A percentile compares a stretch with the other conserved stretches of the same genome.
Conservation (phyloP, 495 filamentous ascomycete genomes). For the Aspergillus affinis region DNA sequence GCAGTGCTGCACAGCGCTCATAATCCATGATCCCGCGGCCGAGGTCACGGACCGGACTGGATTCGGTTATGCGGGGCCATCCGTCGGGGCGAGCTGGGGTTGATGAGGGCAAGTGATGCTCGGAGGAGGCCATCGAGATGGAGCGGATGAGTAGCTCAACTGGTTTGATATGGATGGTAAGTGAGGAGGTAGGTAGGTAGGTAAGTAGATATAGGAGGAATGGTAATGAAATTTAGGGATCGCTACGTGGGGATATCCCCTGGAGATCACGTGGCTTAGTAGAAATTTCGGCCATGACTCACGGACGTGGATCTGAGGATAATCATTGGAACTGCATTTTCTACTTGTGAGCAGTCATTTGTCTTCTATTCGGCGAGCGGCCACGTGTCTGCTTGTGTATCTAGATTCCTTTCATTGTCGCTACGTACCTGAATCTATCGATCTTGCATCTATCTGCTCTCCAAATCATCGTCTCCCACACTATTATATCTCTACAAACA, state of each 20-base stretch:
- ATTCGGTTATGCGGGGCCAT: conserved; percentile 15
- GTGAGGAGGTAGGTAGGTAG: neutral
- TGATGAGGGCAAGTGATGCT: conserved; percentile 11
- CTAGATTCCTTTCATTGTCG: too few relatives aligned
- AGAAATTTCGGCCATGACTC: neutral
- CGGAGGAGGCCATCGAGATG: conserved; percentile 9
- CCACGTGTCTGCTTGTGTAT: neutral
- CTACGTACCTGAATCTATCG: too few relatives aligned
- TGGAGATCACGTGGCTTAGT: conserved; percentile 2
- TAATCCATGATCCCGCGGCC: conserved; percentile 16
- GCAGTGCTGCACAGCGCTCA: conserved; percentile 19
- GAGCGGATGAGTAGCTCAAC: conserved; percentile 8
- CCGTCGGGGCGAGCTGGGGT: conserved; percentile 9
- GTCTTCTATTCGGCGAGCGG: neutral
- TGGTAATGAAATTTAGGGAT: conserved; percentile 7
- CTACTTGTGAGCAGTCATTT: neutral
- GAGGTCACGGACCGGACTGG: conserved; percentile 14
- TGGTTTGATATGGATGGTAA: conserved; percentile 2
- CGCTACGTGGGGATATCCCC: conserved; percentile 5
- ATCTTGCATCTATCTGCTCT: too few relatives aligned
- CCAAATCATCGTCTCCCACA: too few relatives aligned
- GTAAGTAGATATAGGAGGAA: neutral
- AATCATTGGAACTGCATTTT: too few relatives aligned
- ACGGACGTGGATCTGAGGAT: neutral
- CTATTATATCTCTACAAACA: too few relatives aligned